A percentile compares a stretch with the other conserved stretches of the same genome.
Evolutionary conservation across 192 early-diverging fungal species (phyloP).

Genomic region (Tieghemiomyces parasiticus): DNA sequence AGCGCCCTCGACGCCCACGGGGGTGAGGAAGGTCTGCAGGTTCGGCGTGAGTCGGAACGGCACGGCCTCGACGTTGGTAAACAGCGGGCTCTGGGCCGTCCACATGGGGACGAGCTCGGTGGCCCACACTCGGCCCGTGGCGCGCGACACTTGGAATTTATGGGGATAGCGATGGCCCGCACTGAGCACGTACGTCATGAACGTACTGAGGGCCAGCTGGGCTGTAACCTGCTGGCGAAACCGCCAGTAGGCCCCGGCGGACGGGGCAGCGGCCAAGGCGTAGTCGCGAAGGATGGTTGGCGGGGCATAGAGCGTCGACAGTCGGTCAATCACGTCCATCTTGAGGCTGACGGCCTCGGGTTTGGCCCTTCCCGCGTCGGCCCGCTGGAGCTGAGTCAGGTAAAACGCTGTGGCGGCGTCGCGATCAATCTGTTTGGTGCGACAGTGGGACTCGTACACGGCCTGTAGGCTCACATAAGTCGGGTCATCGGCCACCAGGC

Average conservation of each 20-base stretch:
- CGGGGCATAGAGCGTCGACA: constrained; percentile 72
- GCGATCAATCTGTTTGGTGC: constrained; percentile 51
- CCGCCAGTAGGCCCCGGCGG: constrained; percentile 85
- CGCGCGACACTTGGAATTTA: constrained; percentile 75
- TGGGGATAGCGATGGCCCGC: constrained; percentile 76
- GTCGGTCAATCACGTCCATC: constrained; percentile 78
- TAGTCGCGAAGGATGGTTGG: constrained; percentile 70
- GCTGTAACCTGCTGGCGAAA: constrained; percentile 87
- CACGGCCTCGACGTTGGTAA: constrained; percentile 66
- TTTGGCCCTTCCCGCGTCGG: constrained; percentile 24
- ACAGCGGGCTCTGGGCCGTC: constrained; percentile 28
- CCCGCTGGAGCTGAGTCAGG: constrained; percentile 43
- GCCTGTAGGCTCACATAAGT: constrained; percentile 81
- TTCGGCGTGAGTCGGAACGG: constrained; percentile 98
- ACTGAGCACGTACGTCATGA: constrained; percentile 84
- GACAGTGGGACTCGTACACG: constrained; percentile 83
- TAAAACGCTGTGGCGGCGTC: constrained; percentile 79
- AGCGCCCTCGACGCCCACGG: constrained; percentile 84
- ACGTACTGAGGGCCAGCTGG: constrained; percentile 77
- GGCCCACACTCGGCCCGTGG: constrained; percentile 74
- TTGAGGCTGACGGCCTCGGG: constrained; percentile 59
- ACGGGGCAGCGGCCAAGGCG: constrained; percentile 52
- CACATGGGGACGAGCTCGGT: constrained; percentile 61
- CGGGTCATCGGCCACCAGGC: constrained; percentile 86
- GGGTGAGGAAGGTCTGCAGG: constrained; percentile 89